These are phyloP conservation scores for Pythium aquatile DNA, from an alignment of 352 stramenopile species.

Conservation along the genomic window DNA sequence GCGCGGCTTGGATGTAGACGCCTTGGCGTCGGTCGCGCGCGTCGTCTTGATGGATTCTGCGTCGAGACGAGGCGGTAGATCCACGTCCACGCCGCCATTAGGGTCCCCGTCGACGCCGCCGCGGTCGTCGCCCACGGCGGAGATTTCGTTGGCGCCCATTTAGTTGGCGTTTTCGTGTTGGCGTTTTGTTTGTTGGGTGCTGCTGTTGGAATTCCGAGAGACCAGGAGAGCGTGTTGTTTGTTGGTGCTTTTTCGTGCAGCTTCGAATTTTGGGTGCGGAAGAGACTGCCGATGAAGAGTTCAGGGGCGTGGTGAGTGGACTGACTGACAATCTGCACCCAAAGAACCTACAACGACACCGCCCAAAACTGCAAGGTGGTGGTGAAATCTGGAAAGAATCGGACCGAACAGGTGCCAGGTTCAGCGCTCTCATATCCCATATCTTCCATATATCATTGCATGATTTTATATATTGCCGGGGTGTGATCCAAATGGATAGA, in stretches of 20 bases:
- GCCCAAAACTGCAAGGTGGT: neutral
- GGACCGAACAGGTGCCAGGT: neutral
- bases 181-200: neutral
- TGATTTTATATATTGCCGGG: no score
- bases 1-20: neutral
- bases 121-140: neutral
- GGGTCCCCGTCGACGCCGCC: neutral
- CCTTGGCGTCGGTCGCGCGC: neutral
- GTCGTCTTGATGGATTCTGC: neutral
- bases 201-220: conserved; percentile 3
- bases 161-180: neutral
- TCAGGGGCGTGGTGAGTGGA: neutral
- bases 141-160: neutral
- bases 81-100: neutral
- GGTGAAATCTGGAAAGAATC: neutral
- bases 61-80: neutral
- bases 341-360: neutral
- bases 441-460: neutral
- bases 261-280: conserved; percentile 7
- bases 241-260: neutral
- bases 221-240: neutral
- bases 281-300: conserved; percentile 4
- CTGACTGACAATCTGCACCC: neutral
- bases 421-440: neutral
- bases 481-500: no score